Evolutionary conservation across 164 flowering plant genomes (phyloP), one percentile per base, ranked within the genome.

Genomic region (Kingdonia uniflora): DNA sequence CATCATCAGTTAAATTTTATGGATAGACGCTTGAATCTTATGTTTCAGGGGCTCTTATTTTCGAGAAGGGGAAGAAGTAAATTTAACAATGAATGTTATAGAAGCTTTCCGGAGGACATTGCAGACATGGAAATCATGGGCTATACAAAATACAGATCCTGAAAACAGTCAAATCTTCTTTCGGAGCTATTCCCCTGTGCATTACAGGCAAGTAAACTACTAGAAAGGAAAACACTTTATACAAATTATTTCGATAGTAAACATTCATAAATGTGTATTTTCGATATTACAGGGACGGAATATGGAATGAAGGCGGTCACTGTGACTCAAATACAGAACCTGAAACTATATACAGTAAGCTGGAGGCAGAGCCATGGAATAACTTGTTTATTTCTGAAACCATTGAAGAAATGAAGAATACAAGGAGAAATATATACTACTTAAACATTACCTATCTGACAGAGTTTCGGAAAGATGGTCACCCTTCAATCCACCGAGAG

Each of bases 401-500:
- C 14, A 57, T 84, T 35, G 55, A 71, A 54, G 53, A 75, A 44
- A 76, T 83, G 71, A 58, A 65, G 44, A 23, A 54, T 40, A 56
- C 37, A 43, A 65, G 59, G 20, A 56, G 62, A 60, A 77, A 66
- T 48, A 70, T 66, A 11, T 62, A 58, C 49, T 74, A 73, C 40
- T 60, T 84, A 19, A 79, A 87, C 66, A 84, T 87, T 24, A 78
- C 88, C 42, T 74, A 82, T 68, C 57, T 85, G 46, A 59, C 95
- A 35, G 83, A 76, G 69, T 69, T 72, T 20, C 75, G 84, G 62
- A 66, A 49, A 26, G 95, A 87, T 44, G 85, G 79, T 39, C 83
- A 79, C 62, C 83, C 87, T 42, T 78, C 85, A 7, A 23, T 65
- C 40, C 55, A 80, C 58, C 77, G 84, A 0, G 95, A 79, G 62